A percentile compares a stretch with the other conserved stretches of the same genome.
Conservation (phyloP, 371 early-diverging fungal species). For the Syncephalastrum contaminatum region DNA sequence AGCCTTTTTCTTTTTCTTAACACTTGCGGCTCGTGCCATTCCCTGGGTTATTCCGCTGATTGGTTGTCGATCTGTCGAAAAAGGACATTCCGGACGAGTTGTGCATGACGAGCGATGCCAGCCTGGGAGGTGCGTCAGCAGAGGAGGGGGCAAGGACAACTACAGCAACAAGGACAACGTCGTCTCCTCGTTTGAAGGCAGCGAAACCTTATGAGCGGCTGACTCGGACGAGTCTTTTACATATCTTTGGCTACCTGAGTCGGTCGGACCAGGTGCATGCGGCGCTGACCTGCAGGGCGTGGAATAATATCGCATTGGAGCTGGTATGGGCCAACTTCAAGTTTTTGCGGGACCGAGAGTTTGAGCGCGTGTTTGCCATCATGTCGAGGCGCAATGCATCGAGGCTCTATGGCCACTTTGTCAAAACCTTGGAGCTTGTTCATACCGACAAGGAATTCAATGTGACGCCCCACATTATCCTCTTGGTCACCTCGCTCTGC, state of each 20-base stretch:
- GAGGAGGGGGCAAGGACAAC: constrained; percentile 12
- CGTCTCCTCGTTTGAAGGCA: neutral
- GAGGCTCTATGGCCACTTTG: constrained; percentile 29
- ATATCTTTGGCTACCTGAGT: constrained; percentile 26
- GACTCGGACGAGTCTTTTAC: constrained; percentile 21
- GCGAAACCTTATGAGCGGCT: too few relatives aligned
- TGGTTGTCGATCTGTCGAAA: constrained; percentile 20
- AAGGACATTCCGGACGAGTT: constrained; percentile 25
- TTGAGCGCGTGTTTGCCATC: constrained; percentile 43
- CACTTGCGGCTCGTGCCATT: constrained; percentile 9
- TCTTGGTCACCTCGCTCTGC: constrained; percentile 37
- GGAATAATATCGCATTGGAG: constrained; percentile 26
- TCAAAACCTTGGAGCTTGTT: constrained; percentile 34
- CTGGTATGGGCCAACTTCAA: constrained; percentile 39
- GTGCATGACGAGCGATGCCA: constrained; percentile 49
- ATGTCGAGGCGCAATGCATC: constrained; percentile 29
- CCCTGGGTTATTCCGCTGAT: constrained; percentile 5
- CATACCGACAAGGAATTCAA: constrained; percentile 42
- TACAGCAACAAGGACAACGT: constrained; percentile 7
- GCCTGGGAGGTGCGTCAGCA: constrained; percentile 20
- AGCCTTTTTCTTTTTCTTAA: constrained; percentile 3
- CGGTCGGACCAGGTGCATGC: constrained; percentile 25
- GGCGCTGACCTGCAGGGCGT: constrained; percentile 26
- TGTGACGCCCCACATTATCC: constrained; percentile 34
- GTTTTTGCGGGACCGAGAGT: constrained; percentile 39